Evolutionary conservation across 163 green algal species (phyloP).

Genomic region (Trebouxiophyceae sp.): DNA sequence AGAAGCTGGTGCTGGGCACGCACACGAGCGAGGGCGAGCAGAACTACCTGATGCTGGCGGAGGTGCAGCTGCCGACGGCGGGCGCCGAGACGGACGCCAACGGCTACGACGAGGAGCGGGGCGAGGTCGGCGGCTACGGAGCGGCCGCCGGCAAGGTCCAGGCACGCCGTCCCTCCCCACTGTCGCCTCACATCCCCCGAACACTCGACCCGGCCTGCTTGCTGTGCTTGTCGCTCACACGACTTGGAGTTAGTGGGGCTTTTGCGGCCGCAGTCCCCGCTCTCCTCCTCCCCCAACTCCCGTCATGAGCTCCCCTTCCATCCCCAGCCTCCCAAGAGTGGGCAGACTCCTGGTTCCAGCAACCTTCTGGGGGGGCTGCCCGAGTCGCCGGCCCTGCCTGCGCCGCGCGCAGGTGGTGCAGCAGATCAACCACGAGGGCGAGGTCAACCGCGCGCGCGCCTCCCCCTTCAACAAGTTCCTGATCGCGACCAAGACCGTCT

Average conservation of each 20-base stretch:
- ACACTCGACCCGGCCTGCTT: too few relatives aligned
- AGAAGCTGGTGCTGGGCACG: constrained; percentile 94
- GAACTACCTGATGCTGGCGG: constrained; percentile 97
- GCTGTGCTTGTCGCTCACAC: too few relatives aligned
- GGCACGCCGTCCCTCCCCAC: too few relatives aligned
- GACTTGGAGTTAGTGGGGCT: too few relatives aligned
- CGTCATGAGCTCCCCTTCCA: too few relatives aligned
- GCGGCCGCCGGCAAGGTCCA: constrained; percentile 18
- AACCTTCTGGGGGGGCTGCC: too few relatives aligned
- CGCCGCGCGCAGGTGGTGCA: constrained; percentile 44
- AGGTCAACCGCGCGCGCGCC: constrained; percentile 77
- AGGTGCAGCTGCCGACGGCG: constrained; percentile 86
- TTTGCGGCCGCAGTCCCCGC: too few relatives aligned
- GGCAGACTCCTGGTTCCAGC: too few relatives aligned
- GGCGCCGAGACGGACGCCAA: constrained; percentile 69
- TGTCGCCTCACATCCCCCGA: too few relatives aligned
- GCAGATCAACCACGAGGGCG: constrained; percentile 70
- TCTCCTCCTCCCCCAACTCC: too few relatives aligned
- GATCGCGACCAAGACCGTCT: constrained; percentile 97
- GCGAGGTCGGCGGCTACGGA: constrained; percentile 91
- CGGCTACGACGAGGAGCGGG: constrained; percentile 76
- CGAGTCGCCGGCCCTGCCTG: too few relatives aligned
- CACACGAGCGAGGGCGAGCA: constrained; percentile 97
- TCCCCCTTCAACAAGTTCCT: constrained; percentile 89
- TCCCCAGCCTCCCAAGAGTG: too few relatives aligned